Evolutionary conservation across 345 rosid species (phyloP).

Genomic region (Salix viminalis): DNA sequence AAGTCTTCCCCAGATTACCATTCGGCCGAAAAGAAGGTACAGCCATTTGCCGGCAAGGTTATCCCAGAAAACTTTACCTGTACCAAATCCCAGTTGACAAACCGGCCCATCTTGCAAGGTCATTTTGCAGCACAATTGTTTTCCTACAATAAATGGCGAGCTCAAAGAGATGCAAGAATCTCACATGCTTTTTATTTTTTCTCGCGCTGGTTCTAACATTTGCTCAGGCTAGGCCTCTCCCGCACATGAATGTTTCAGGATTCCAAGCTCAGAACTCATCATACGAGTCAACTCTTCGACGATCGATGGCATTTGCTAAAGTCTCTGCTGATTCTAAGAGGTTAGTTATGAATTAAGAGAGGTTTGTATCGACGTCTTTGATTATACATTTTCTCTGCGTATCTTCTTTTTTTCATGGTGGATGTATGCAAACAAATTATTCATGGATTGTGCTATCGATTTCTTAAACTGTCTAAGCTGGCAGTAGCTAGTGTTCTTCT

Average conservation of each 20-base stretch:
- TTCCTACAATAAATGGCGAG: background rate
- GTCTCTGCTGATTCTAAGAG: background rate
- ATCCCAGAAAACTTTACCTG: constrained; percentile 2
- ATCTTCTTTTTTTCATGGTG: background rate
- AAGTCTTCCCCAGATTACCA: no score
- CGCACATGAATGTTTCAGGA: background rate
- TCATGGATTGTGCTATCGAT: no score
- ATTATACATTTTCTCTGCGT: background rate
- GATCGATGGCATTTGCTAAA: background rate
- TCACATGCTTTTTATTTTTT: constrained; percentile 5
- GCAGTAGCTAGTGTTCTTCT: background rate
- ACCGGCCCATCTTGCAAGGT: constrained; percentile 33
- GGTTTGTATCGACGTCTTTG: background rate
- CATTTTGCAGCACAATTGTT: background rate
- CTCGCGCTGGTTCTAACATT: constrained; percentile 8
- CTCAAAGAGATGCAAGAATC: background rate
- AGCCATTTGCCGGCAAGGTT: constrained; percentile 19
- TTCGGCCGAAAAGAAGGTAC: background rate
- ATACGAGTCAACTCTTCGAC: background rate
- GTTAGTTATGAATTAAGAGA: background rate
- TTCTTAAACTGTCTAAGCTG: background rate
- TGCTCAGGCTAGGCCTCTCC: constrained; percentile 20
- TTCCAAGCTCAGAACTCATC: background rate
- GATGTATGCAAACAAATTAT: background rate
- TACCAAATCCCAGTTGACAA: constrained; percentile 33